Evolutionary conservation across 2,329 filamentous ascomycete genomes (phyloP), one percentile per base, ranked within the genome.

Genomic region (Sarocladium strictum): DNA sequence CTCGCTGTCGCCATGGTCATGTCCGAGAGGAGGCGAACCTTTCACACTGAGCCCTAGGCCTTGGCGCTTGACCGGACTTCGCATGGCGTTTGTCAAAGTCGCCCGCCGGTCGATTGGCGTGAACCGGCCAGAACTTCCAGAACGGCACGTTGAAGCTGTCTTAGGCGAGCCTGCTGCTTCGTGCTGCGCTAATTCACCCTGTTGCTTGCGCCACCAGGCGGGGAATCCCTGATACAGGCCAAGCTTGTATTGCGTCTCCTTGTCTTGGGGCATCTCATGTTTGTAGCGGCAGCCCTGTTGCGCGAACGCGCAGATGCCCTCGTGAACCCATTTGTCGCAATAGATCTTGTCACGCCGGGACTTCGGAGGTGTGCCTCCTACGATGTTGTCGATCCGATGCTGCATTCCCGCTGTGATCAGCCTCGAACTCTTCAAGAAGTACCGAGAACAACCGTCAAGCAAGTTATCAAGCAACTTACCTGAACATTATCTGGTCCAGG

Each of bases 281-380:
- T 91, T 93, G 75, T 85, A 96, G 60, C 86, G 84, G 73, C 92
- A 96, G 0, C 92, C 91, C 64, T 92, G 86, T 67, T 95, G 89
- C 3, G 81, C 85, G 67, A 90, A 97, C 58, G 87, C 87, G 67
- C 92, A 97, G 41, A 89, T 83, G 19, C 90, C 91, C 56, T 88
- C 86, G 62, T 89, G 85, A 54, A 96, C 86, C 91, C 91, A 97
- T 69, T 93, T 90, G 56, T 90, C 89, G 70, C 91, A 96, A 69
- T 87, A 96, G 23, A 87, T 74, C 67, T 96, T 96, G 56, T 68
- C 65, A 23, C 65, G 66, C 63, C 80, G 82, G 5, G 70, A 68
- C 47, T 51, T 51, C 4, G 47, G 3, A 5, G 47, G 26, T 15
- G n/a, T 21, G n/a, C n/a, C 35, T 4, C 47, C 61, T 32, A 68